phyloP scores from a whole-genome alignment of 2,329 filamentous ascomycete genomes.

The Ophiosphaerella herpotricha region DNA sequence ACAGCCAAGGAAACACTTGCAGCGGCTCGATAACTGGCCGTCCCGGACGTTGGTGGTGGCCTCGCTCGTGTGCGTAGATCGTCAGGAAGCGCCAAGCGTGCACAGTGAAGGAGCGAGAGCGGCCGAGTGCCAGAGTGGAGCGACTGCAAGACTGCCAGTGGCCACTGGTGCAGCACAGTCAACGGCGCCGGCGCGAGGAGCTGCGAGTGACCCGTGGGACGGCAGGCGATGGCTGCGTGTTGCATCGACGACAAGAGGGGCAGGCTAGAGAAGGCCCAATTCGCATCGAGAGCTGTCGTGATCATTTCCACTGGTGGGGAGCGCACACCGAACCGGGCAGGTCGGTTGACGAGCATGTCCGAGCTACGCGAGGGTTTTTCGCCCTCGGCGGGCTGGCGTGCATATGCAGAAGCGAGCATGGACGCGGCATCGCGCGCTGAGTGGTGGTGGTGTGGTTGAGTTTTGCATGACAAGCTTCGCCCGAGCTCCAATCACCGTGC shows the following conservation, averaged over 20 bases:
- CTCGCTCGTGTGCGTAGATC: slow-evolving; percentile 41
- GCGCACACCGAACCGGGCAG: slow-evolving; percentile 36
- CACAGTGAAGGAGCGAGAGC: slow-evolving; percentile 17
- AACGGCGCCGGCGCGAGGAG: slow-evolving; percentile 16
- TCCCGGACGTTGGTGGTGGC: slow-evolving; percentile 44
- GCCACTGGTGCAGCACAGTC: no score
- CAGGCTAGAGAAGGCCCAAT: slow-evolving; percentile 28
- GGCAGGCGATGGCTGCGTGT: slow-evolving; percentile 22
- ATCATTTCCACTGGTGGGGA: slow-evolving; percentile 39
- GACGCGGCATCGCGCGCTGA: slow-evolving; percentile 33
- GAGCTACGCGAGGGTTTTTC: slow-evolving; percentile 28
- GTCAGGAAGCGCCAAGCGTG: slow-evolving; percentile 36
- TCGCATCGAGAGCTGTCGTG: slow-evolving; percentile 29
- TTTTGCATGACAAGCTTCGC: slow-evolving; percentile 46
- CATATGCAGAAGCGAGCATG: slow-evolving; percentile 41
- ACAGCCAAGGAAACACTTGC: slow-evolving; percentile 41
- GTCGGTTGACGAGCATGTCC: slow-evolving; percentile 33
- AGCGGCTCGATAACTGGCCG: slow-evolving; percentile 48
- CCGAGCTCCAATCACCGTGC: slow-evolving; percentile 38
- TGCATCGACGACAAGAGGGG: slow-evolving; percentile 2
- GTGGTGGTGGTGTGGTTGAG: slow-evolving; percentile 36
- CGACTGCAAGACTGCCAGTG: no score
- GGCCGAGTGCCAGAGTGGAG: no score
- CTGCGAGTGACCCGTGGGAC: slow-evolving; percentile 29
- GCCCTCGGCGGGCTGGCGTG: slow-evolving; percentile 29